phyloP scores from a whole-genome alignment of 1,139 yeast species.

The Scheffersomyces insectosa region DNA sequence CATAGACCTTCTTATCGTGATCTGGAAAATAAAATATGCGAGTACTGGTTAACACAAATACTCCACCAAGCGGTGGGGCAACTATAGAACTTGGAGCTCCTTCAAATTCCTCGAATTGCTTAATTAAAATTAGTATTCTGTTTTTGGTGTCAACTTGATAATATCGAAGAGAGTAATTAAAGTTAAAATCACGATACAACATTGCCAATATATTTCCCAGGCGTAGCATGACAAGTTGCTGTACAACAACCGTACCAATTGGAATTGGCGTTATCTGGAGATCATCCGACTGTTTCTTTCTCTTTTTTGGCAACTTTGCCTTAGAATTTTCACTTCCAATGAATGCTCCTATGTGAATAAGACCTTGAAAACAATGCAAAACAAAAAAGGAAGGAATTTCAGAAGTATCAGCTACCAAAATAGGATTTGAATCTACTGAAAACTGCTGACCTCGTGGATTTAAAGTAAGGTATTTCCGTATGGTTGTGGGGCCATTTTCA shows the following conservation, averaged over 20 bases:
- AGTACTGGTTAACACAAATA: constrained; percentile 29
- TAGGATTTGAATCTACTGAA: constrained; percentile 26
- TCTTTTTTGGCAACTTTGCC: constrained; percentile 1
- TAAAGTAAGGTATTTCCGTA: constrained; percentile 12
- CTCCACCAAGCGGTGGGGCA: constrained; percentile 28
- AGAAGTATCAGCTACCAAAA: constrained; percentile 18
- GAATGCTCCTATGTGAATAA: constrained; percentile 17
- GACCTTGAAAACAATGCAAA: constrained; percentile 32
- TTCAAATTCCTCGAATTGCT: constrained; percentile 37
- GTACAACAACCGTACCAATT: constrained; percentile 33
- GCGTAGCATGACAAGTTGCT: constrained; percentile 19
- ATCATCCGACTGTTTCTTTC: constrained; percentile 2
- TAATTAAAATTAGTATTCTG: constrained; percentile 9
- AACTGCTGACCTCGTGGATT: constrained; percentile 30
- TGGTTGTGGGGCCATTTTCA: not conserved
- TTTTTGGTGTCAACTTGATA: constrained; percentile 18
- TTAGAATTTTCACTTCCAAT: not conserved
- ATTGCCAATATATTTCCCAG: constrained; percentile 22
- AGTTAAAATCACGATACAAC: constrained; percentile 38
- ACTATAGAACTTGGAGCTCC: constrained; percentile 33
- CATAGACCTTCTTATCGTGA: constrained; percentile 8
- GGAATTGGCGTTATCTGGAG: constrained; percentile 14
- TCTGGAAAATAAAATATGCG: constrained; percentile 35
- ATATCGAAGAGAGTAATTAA: constrained; percentile 32
- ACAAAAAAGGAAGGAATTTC: constrained; percentile 18